phyloP scores from a whole-genome alignment of 352 stramenopile genomes.

The Peronosclerospora sorghi region DNA sequence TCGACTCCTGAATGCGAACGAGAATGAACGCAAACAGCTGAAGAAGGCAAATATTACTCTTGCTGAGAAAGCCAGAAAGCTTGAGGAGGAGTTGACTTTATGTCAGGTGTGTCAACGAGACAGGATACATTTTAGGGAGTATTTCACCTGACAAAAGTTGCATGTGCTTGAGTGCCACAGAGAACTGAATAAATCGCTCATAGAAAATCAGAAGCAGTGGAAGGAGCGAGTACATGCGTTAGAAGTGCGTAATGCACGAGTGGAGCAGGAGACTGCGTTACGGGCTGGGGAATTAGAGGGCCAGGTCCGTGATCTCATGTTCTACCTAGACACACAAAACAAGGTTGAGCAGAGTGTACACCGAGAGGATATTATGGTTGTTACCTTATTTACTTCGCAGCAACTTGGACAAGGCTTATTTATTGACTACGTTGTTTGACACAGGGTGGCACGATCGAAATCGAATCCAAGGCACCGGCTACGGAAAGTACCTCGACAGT shows the following conservation, averaged over 20 bases:
- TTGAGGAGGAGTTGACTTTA: constrained; percentile 75
- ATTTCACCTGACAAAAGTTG: too few relatives aligned
- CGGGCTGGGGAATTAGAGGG: constrained; percentile 67
- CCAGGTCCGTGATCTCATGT: constrained; percentile 85
- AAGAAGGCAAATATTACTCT: constrained; percentile 61
- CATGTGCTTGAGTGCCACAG: too few relatives aligned
- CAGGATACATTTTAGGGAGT: background rate
- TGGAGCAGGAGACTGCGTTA: constrained; percentile 45
- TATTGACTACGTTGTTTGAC: constrained; percentile 1
- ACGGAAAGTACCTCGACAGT: constrained; percentile 6
- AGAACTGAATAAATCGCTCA: constrained; percentile 80
- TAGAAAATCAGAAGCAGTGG: constrained; percentile 84
- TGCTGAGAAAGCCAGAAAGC: constrained; percentile 57
- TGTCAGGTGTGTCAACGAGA: constrained; percentile 35
- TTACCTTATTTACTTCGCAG: constrained; percentile 2
- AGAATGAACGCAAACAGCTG: constrained; percentile 75
- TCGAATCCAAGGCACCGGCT: constrained; percentile 33
- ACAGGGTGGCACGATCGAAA: constrained; percentile 62
- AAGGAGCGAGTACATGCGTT: constrained; percentile 64
- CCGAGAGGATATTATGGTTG: constrained; percentile 71
- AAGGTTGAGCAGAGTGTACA: constrained; percentile 74
- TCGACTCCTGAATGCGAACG: constrained; percentile 39
- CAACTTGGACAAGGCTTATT: background rate
- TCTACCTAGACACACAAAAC: constrained; percentile 83
- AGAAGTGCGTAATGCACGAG: constrained; percentile 53